Conservation (phyloP, 2,329 filamentous ascomycete genomes). For the Cryphonectria naterciae region DNA sequence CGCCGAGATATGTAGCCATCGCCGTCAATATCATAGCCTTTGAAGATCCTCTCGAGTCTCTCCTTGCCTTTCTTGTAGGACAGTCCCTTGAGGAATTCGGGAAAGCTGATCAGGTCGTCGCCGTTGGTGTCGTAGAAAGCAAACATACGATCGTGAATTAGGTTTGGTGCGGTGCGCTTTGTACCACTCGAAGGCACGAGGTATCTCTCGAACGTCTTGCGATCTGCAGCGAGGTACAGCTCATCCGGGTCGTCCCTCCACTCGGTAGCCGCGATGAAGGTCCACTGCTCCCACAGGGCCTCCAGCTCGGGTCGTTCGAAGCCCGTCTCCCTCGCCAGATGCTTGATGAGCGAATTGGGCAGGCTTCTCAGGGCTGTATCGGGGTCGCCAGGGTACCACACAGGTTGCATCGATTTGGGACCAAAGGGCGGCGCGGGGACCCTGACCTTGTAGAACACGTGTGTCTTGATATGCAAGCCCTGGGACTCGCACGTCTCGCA, state of each 20-base stretch:
- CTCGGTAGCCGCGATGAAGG: slow-evolving; percentile 85
- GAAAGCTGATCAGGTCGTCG: slow-evolving; percentile 87
- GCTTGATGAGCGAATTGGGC: slow-evolving; percentile 68
- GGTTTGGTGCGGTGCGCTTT: slow-evolving; percentile 77
- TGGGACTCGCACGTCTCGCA: slow-evolving; percentile 90
- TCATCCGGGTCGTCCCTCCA: slow-evolving; percentile 81
- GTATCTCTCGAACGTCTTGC: slow-evolving; percentile 89
- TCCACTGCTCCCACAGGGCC: slow-evolving; percentile 96
- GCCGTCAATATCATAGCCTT: slow-evolving; percentile 87
- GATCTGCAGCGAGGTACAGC: slow-evolving; percentile 82
- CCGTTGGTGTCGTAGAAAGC: slow-evolving; percentile 92
- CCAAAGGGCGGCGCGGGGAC: slow-evolving; percentile 86
- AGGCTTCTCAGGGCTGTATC: slow-evolving; percentile 70
- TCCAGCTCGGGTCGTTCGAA: slow-evolving; percentile 89
- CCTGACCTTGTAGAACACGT: slow-evolving; percentile 95
- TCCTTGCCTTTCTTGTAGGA: slow-evolving; percentile 71
- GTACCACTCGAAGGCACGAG: slow-evolving; percentile 84
- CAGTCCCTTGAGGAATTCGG: slow-evolving; percentile 86
- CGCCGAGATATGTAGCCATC: slow-evolving; percentile 85
- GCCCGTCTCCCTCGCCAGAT: slow-evolving; percentile 71
- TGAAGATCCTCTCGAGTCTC: slow-evolving; percentile 75
- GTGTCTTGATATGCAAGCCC: slow-evolving; percentile 80
- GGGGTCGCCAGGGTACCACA: slow-evolving; percentile 89
- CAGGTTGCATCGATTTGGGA: slow-evolving; percentile 76
- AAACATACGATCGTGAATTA: slow-evolving; percentile 96